Conservation (phyloP, 2,329 filamentous ascomycete species). For the Seiridium cupressi region DNA sequence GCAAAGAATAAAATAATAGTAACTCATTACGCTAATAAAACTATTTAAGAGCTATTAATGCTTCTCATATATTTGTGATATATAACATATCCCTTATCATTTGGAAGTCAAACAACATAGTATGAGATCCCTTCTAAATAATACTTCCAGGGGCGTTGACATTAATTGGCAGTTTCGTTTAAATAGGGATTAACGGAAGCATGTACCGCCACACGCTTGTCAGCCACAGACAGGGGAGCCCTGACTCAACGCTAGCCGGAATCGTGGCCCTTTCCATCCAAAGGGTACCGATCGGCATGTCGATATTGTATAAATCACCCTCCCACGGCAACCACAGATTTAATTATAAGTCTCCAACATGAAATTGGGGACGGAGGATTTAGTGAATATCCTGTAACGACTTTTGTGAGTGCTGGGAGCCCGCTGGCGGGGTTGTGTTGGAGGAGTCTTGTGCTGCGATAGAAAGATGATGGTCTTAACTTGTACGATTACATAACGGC, state of each 20-base stretch:
- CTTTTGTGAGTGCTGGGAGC: not conserved
- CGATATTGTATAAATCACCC: not conserved
- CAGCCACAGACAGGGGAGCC: not conserved
- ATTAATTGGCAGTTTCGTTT: not conserved
- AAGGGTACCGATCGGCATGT: constrained; percentile 1
- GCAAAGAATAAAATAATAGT: not conserved
- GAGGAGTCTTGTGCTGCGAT: not conserved
- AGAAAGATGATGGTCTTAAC: not conserved
- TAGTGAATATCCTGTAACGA: not conserved
- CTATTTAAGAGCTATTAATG: no score
- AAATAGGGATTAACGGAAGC: not conserved
- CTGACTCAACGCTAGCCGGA: not conserved
- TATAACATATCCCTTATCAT: no score
- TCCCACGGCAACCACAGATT: not conserved
- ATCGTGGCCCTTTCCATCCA: not conserved
- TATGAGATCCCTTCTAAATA: not conserved
- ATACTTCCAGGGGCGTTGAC: not conserved
- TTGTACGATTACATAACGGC: not conserved
- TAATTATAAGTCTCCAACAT: not conserved
- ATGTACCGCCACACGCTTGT: not conserved
- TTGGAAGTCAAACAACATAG: not conserved
- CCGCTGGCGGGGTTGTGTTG: not conserved
- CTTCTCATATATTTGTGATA: no score
- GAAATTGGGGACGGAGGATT: not conserved
- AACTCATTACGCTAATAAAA: no score